Base-by-base conservation (phyloP, 805 yeast genomes). In the Starmerella kuoi region DNA sequence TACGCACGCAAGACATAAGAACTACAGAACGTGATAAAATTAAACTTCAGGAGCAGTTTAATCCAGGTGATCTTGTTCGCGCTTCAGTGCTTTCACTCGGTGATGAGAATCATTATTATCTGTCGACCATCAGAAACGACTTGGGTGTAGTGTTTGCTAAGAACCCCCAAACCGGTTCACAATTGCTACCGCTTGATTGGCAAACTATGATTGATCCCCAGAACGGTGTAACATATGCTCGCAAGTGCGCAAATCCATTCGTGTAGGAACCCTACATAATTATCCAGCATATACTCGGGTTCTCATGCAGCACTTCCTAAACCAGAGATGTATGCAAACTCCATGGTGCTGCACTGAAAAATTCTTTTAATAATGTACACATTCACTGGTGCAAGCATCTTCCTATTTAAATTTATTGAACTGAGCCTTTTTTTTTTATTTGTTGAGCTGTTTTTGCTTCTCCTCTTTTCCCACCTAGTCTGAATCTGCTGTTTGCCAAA, bases 111-210 rank as follows among this genome's bases (percentile, higher is more conserved):
- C 83, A 84, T 58, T 91, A 87, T 58, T 91, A 87, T 59, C 65
- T 91, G 48, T 73, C 85, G 5, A 91, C 98, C 0, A 93, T 95
- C 2, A 68, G 79, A 48, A 85, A 88, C 59, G 95, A 88, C 55
- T 65, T 88, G 31, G 99, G 99, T 2, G 98, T 91, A 3, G 78
- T 91, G 1, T 82, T 87, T 60, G 96, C 97, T 4, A 75, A 71
- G 47, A 72, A 61, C 18, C 79, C 77, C 15, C 76, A 76, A 3
- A 66, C 70, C 9, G 95, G 95, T 2, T 76, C 74, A 28, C 62
- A 76, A 42, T 75, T 91, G 84, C 79, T 77, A 53, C 93, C 98
- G 2, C 62, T 85, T 33, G 97, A 91, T 61, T 91, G 97, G 96
- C 87, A 85, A 62, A 81, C 85, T 11, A 91, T 93, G 97, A 70